phyloP scores from a whole-genome alignment of 257 asterid genomes.

The Hygrophila difformis region DNA sequence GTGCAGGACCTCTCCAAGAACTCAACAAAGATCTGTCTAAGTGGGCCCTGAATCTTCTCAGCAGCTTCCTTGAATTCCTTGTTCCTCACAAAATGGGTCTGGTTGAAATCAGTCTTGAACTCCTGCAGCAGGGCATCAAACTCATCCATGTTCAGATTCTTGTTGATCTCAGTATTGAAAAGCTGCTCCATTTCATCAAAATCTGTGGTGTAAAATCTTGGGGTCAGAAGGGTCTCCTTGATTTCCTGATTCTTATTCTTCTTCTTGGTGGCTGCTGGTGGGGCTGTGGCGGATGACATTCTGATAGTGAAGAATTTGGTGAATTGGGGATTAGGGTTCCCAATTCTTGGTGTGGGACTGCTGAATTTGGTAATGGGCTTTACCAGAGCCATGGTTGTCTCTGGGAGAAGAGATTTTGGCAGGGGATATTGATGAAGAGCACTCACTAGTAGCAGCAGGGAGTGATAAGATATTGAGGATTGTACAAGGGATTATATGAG shows the following conservation, averaged over 20 bases:
- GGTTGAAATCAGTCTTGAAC: slow-evolving; percentile 95
- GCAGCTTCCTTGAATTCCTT: slow-evolving; percentile 89
- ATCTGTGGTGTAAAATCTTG: slow-evolving; percentile 80
- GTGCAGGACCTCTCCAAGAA: slow-evolving; percentile 94
- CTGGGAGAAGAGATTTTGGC: not conserved
- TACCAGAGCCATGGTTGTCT: slow-evolving; percentile 54
- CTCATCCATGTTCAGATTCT: slow-evolving; percentile 74
- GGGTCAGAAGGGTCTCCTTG: slow-evolving; percentile 54
- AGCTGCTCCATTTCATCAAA: slow-evolving; percentile 97
- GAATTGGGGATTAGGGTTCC: slow-evolving; percentile 15
- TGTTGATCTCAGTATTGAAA: slow-evolving; percentile 85
- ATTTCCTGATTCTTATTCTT: slow-evolving; percentile 49
- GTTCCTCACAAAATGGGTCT: slow-evolving; percentile 89
- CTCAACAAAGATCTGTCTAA: slow-evolving; percentile 77
- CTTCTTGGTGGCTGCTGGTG: slow-evolving; percentile 30
- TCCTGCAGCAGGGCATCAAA: slow-evolving; percentile 86
- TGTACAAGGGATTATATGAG: slow-evolving; percentile 13
- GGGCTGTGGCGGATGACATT: slow-evolving; percentile 50
- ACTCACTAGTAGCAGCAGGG: not conserved
- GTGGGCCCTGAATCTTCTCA: slow-evolving; percentile 68
- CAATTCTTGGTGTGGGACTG: slow-evolving; percentile 24
- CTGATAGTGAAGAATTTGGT: slow-evolving; percentile 26
- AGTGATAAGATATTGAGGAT: slow-evolving; percentile 7
- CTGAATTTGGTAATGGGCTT: slow-evolving; percentile 58
- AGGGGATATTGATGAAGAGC: too few species aligned